These are phyloP conservation scores for Lyophyllum decastes DNA, from an alignment of 768 basidiomycete species.

Conservation along the genomic window DNA sequence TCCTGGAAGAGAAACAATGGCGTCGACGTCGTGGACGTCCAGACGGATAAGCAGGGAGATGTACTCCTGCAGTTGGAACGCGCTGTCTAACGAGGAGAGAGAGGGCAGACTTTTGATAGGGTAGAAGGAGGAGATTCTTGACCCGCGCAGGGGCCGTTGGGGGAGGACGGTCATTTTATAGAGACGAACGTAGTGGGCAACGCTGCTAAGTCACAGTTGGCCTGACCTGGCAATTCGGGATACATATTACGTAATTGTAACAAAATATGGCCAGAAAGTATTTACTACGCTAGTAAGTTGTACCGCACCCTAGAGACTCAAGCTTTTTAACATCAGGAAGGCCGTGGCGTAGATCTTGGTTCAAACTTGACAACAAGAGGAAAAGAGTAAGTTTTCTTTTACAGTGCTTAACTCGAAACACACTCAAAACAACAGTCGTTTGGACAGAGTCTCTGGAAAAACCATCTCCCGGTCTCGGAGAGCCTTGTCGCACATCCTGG, in stretches of 20 bases:
- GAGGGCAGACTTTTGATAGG: conserved; percentile 72
- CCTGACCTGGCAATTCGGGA: background rate
- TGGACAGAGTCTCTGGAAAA: too few species aligned
- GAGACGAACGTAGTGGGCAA: background rate
- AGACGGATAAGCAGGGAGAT: conserved; percentile 83
- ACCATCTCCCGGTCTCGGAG: too few species aligned
- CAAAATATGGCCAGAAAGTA: too few species aligned
- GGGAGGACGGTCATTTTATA: conserved; percentile 39
- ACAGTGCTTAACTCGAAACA: too few species aligned
- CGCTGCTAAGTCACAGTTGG: background rate
- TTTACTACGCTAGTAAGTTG: too few species aligned
- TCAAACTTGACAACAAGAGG: too few species aligned
- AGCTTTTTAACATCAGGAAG: too few species aligned
- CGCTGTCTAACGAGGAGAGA: conserved; percentile 78
- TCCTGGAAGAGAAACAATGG: conserved; percentile 77
- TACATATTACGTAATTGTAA: background rate
- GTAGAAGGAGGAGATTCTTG: conserved; percentile 79
- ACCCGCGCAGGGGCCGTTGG: conserved; percentile 74
- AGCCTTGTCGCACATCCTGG: too few species aligned
- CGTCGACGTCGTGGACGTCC: conserved; percentile 86
- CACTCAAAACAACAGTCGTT: too few species aligned
- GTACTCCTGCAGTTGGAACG: conserved; percentile 94
- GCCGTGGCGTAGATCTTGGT: too few species aligned
- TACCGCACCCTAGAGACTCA: too few species aligned
- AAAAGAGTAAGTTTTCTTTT: too few species aligned